Evolutionary conservation across 345 rosid species (phyloP).

Genomic region (Eucalyptus sp.): DNA sequence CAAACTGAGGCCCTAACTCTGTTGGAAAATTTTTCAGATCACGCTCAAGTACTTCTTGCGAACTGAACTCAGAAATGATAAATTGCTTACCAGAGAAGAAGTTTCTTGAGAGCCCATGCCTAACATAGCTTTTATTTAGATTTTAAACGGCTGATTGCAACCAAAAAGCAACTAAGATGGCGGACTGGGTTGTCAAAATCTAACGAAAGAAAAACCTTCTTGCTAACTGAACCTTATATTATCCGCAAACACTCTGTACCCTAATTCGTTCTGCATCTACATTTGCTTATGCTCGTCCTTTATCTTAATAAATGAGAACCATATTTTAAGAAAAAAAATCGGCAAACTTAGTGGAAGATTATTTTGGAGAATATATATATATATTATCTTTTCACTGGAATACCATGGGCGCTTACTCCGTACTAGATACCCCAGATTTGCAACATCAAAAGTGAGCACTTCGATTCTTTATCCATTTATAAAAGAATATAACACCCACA

Average conservation of each 20-base stretch:
- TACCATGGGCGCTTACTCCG: neutral
- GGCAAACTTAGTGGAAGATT: neutral
- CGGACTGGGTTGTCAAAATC: neutral
- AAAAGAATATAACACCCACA: neutral
- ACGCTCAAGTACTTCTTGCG: neutral
- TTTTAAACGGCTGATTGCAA: neutral
- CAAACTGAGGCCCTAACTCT: neutral
- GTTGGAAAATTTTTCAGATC: neutral
- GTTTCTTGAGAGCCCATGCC: neutral
- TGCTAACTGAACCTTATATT: neutral
- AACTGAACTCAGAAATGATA: neutral
- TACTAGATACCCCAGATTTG: neutral
- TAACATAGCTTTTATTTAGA: neutral
- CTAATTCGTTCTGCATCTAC: neutral
- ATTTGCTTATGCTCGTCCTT: neutral
- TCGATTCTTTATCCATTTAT: neutral
- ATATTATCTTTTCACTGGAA: neutral
- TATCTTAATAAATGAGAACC: neutral
- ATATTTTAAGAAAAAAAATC: neutral
- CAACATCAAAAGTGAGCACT: neutral
- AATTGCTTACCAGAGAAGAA: neutral
- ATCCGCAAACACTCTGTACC: neutral
- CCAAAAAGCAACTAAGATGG: neutral
- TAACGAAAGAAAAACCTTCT: neutral
- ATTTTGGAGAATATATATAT: neutral